A percentile compares a stretch with the other conserved stretches of the same genome.
Conservation (phyloP, 176 grass and related monocot genomes). For the Chrysopogon serrulatus region DNA sequence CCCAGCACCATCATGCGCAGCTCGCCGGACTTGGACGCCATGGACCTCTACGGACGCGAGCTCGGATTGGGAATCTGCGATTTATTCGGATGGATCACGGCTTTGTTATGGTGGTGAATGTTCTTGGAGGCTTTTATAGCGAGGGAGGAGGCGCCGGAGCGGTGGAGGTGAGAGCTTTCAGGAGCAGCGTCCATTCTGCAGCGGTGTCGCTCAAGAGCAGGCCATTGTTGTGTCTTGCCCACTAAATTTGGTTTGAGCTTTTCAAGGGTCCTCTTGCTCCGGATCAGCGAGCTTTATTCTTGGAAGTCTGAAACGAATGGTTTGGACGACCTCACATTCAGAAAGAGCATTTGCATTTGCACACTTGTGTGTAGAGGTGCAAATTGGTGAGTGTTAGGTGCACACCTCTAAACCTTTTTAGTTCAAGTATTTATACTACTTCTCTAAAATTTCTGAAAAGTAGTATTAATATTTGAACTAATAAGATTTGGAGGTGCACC, state of each 20-base stretch:
- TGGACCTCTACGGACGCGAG: neutral
- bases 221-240: neutral
- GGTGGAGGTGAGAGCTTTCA: constrained; percentile 29
- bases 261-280: neutral
- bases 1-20: constrained; percentile 37
- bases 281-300: neutral
- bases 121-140: constrained; percentile 27
- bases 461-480: no score
- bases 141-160: neutral
- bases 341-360: neutral
- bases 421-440: no score
- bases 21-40: constrained; percentile 41
- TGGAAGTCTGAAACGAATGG: neutral
- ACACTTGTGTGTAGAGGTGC: neutral
- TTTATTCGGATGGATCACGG: constrained; percentile 19
- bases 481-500: no score
- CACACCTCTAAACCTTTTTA: no score
- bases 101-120: neutral
- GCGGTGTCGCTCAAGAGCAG: constrained; percentile 22
- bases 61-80: neutral
- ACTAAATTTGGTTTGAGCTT: neutral
- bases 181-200: neutral
- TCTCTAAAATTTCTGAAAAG: no score
- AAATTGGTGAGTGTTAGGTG: no score
- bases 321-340: neutral